phyloP scores from a whole-genome alignment of 805 yeast species.

The Kodamaea hsintzibuensis region DNA sequence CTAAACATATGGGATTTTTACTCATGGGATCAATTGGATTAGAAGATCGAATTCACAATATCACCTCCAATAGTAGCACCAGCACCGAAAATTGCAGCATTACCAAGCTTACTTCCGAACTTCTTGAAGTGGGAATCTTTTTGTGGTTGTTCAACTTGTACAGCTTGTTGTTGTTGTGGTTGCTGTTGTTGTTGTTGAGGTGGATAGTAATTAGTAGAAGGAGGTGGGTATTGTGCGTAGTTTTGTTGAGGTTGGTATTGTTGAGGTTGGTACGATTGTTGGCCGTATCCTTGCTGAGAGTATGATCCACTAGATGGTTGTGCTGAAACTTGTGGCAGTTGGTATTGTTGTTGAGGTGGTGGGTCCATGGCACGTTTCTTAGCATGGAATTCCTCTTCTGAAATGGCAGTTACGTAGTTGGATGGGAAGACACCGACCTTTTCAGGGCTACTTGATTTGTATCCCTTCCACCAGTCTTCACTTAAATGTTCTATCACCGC shows the following conservation, averaged over 20 bases:
- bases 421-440: constrained; percentile 85
- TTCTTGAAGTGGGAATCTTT: constrained; percentile 45
- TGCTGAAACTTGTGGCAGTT: constrained; percentile 17
- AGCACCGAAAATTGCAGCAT: constrained; percentile 94
- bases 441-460: constrained; percentile 35
- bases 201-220: constrained; percentile 48
- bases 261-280: constrained; percentile 18
- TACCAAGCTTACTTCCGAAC: constrained; percentile 79
- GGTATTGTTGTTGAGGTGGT: constrained; percentile 4
- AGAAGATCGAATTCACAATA: constrained; percentile 71
- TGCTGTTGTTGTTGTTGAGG: constrained; percentile 16
- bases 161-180: constrained; percentile 26
- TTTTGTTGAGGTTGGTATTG: constrained; percentile 27
- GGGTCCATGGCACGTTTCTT: not conserved
- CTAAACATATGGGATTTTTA: too few species aligned
- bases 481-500: constrained; percentile 72
- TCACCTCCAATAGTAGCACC: constrained; percentile 93
- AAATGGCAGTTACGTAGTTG: constrained; percentile 64
- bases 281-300: constrained; percentile 16
- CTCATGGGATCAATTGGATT: constrained; percentile 11
- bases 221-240: constrained; percentile 52
- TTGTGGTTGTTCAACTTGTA: constrained; percentile 19
- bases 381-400: constrained; percentile 30
- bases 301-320: not conserved
- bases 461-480: constrained; percentile 91